Evolutionary conservation across 495 filamentous ascomycete species (phyloP), one percentile per base, ranked within the genome.

Genomic region (Oleoguttula mirabilis): DNA sequence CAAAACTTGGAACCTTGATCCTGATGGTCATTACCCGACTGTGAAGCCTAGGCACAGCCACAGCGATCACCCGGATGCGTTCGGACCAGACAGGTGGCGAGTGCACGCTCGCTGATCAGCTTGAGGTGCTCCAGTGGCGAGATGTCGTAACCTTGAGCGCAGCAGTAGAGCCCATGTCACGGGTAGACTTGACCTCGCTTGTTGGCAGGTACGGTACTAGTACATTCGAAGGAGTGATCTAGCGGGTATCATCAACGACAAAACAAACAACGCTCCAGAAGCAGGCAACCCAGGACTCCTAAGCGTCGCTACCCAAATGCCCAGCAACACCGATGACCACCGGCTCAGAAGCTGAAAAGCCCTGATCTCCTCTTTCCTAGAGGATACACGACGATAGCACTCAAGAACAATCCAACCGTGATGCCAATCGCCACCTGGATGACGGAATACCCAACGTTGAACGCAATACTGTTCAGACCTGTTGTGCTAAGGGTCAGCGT

Each of bases 391-490:
- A 94, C 66, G 47, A 94, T 55, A 3, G 84, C 84, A 39, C 84
- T 84, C 36, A 93, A 63, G 55, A 93, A 94, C 23, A 96, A 61
- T 6, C 88, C 88, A 2, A 94, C 85, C 2, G 86, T 88, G 47
- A 93, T 92, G 19, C 84, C 88, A 56, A 94, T 88, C 4, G 88
- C 88, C 11, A 95, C 76, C 55, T 95, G 84, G 34, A 96, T 76
- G 66, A 96, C 90, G 27, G 74, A 79, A 50, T 82, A 87, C 16
- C 82, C 75, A 24, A 96, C 81, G 47, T 84, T 88, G 39, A 88
- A 84, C 5, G 85, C 83, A 36, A 86, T 76, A 36, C 65, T 72
- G 52, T 77, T 79, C 27, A 80, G 54, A 1, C 12, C 32, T 7
- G 17, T 25, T 5, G 30, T 1, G 4, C 14, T 10, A 49, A 21